phyloP scores from a whole-genome alignment of 2,329 filamentous ascomycete genomes.

The Lasiodiplodia citricola region DNA sequence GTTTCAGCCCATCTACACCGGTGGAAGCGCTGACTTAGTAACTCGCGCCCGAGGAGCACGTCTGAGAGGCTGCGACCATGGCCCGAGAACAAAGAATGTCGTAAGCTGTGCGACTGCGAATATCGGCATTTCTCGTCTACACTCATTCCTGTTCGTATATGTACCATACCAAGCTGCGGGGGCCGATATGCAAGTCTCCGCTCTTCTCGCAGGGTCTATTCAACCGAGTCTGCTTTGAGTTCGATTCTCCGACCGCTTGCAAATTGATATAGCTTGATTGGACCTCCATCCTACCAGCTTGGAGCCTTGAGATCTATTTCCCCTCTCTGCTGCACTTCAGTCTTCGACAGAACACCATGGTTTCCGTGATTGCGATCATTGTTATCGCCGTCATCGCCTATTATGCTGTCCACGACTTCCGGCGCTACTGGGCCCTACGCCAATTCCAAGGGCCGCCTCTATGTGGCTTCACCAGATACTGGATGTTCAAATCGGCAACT shows the following conservation, averaged over 20 bases:
- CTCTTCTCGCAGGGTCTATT: not conserved
- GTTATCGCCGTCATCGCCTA: slow-evolving; percentile 29
- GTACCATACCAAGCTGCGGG: not conserved
- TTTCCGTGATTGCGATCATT: not conserved
- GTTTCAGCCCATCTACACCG: no score
- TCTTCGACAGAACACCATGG: not conserved
- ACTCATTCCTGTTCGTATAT: not conserved
- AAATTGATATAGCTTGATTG: not conserved
- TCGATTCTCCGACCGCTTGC: not conserved
- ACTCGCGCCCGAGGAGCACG: not conserved
- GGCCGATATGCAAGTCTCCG: not conserved
- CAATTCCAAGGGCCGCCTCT: slow-evolving; percentile 47
- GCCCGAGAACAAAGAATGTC: not conserved
- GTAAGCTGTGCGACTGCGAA: not conserved
- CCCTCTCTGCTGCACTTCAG: not conserved
- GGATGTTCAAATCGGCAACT: slow-evolving; percentile 43
- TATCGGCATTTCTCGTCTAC: not conserved
- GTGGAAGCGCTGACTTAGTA: not conserved
- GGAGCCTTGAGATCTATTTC: not conserved
- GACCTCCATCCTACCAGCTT: not conserved
- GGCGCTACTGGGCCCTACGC: slow-evolving; percentile 38
- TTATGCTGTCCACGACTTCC: slow-evolving; percentile 35
- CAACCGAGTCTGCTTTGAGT: not conserved
- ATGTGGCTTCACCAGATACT: slow-evolving; percentile 45
- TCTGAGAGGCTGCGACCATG: not conserved